These are phyloP conservation scores for Fibroporia radiculosa DNA, from an alignment of 768 basidiomycete species.

Conservation along the genomic window DNA sequence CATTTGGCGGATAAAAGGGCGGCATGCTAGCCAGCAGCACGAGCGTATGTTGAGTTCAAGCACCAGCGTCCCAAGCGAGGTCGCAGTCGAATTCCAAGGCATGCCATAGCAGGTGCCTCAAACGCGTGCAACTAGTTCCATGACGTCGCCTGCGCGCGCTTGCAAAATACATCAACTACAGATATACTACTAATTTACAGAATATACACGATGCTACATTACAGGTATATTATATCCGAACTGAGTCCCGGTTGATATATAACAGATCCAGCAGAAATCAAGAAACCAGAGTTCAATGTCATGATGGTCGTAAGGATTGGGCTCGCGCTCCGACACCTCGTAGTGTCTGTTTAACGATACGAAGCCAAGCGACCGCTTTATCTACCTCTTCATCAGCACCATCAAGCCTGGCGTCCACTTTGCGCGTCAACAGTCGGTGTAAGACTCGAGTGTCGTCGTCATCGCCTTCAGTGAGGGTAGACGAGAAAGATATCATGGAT, in stretches of 20 bases:
- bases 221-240: neutral
- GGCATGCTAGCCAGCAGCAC: too few species aligned
- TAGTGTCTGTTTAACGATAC: conserved; percentile 51
- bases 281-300: conserved; percentile 1
- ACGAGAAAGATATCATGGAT: conserved; percentile 30
- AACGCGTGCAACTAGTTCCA: too few species aligned
- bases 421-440: conserved; percentile 56
- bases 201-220: neutral
- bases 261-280: neutral
- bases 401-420: conserved; percentile 49
- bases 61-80: too few species aligned
- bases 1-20: conserved; percentile 21
- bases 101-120: too few species aligned
- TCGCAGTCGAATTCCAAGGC: too few species aligned
- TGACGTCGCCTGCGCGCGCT: too few species aligned
- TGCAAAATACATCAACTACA: too few species aligned
- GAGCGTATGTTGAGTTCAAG: too few species aligned
- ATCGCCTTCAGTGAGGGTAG: conserved; percentile 49
- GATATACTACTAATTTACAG: neutral
- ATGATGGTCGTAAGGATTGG: neutral
- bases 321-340: neutral
- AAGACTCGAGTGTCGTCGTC: conserved; percentile 59
- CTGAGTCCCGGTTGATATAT: neutral
- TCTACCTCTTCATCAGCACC: conserved; percentile 61
- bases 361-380: conserved; percentile 48